A percentile compares a stretch with the other conserved stretches of the same genome.
Evolutionary conservation across 106 monocot genomes (phyloP).

Genomic region (Allium sativum): DNA sequence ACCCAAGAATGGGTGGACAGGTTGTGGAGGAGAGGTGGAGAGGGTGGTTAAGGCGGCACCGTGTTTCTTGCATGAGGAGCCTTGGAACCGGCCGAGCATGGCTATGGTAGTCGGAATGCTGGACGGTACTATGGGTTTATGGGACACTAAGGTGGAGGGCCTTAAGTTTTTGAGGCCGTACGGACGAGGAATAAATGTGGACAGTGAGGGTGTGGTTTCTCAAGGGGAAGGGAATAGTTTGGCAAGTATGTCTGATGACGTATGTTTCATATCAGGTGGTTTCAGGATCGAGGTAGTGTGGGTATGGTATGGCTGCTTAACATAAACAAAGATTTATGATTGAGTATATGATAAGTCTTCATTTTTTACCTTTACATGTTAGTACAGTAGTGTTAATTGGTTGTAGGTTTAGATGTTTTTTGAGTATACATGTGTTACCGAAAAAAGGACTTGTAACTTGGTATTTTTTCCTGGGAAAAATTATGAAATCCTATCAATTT

Average conservation of each 20-base stretch:
- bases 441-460: no score
- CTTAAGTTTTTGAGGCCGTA: slow-evolving; percentile 36
- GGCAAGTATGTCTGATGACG: slow-evolving; percentile 7
- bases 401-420: no score
- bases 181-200: slow-evolving; percentile 25
- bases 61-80: slow-evolving; percentile 71
- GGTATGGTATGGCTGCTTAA: no score
- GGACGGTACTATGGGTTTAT: slow-evolving; percentile 17
- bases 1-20: slow-evolving; percentile 64
- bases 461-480: no score
- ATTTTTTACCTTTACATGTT: no score
- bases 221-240: slow-evolving; percentile 5
- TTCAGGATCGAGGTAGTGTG: slow-evolving; percentile 29
- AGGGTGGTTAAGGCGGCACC: slow-evolving; percentile 44
- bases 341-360: no score
- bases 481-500: no score
- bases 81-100: slow-evolving; percentile 54
- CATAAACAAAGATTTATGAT: no score
- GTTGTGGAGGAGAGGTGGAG: slow-evolving; percentile 37
- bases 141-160: slow-evolving; percentile 43
- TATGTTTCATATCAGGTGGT: slow-evolving; percentile 13
- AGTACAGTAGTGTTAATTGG: no score
- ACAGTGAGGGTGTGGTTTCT: neutral
- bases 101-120: slow-evolving; percentile 56
- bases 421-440: no score